Base-by-base conservation (phyloP, 176 grass and related monocot species). In the Carex parvula region DNA sequence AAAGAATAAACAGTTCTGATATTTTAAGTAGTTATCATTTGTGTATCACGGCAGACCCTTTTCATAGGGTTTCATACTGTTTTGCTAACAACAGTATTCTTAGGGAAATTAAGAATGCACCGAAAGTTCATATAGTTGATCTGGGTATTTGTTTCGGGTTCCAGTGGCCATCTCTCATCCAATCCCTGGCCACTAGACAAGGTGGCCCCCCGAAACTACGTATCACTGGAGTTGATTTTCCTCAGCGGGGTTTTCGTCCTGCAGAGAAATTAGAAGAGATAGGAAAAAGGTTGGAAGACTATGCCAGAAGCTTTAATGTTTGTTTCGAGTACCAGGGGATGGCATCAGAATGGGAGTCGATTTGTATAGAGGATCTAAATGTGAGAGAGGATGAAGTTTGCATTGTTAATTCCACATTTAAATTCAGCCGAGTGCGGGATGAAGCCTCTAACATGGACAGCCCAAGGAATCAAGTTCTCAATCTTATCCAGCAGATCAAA, bases 91-190 rank as follows among this genome's bases (percentile, higher is more conserved):
- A 71, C 59, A 92, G 82, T 12, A 92, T 95, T 66, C 56, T 91
- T 50, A 86, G 87, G 46, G 72, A 53, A 30, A 68, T 86, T 10
- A 73, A 86, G 50, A 86, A 83, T 71, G 87, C 86, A 21, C 9
- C 79, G 5, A 79, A 42, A 64, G 62, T 92, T 18, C 93, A 95
- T 69, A 95, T 95, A 24, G 79, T 95, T 20, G 93, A 92, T 86
- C 90, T 95, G 46, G 93, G 93, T 24, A 91, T 91, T 59, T 84
- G 17, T 84, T 88, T 63, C 59, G 90, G 93, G 20, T 94, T 92
- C 70, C 92, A 94, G 53, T 94, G 92, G 92, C 92, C 92, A 20
- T 79, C 87, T 53, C 78, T 95, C 4, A 89, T 95, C 57, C 85
- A 92, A 60, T 84, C 84, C 44, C 84, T 95, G 0, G 64, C 85